Evolutionary conservation across 139 green algal species (phyloP), one percentile per base, ranked within the genome.

Genomic region (Gonium pectorale): DNA sequence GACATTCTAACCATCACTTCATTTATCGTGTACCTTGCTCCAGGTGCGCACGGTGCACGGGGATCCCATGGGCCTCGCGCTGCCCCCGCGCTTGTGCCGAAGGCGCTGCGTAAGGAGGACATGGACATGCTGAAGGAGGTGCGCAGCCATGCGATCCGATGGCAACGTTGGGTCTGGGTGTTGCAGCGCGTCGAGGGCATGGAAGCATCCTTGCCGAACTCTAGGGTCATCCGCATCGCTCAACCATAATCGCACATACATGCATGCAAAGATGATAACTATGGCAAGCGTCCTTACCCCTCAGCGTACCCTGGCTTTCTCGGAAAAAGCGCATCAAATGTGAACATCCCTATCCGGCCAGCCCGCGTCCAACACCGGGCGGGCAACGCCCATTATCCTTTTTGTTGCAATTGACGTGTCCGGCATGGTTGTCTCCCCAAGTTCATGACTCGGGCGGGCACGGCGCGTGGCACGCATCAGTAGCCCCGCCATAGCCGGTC

Each of bases 31-130:
- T 68, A 43, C 1, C 62, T 43, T 43, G 49, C 13, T 56, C 49
- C 75, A 82, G 75, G 75, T 35, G 59, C 27, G 75, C n/a, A 71
- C 59, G 13, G 40, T 29, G 21, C 40, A 4, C 31, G 73, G 73
- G 73, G 73, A 81, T 81, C 73, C 51, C 43, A 26, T 46, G 49
- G 71, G 49, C 5, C 40, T 56, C 75, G 75, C n/a, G 22, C n/a
- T 0, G 46, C 5, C 27, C 56, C 17, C 27, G 40, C 29, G 2
- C 5, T 51, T 5, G 59, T 38, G 3, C 21, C 29, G n/a, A 82
- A 71, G 75, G 60, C 77, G 24, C 62, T 83, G 33, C 77, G 77
- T 5, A 73, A 73, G 60, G 77, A 83, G 77, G 77, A 83, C 66
- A 1, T 73, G 21, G 77, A 70, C 2, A 31, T 83, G 31, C 62